phyloP scores from a whole-genome alignment of 306 rosid species.

The Gillenia trifoliata region DNA sequence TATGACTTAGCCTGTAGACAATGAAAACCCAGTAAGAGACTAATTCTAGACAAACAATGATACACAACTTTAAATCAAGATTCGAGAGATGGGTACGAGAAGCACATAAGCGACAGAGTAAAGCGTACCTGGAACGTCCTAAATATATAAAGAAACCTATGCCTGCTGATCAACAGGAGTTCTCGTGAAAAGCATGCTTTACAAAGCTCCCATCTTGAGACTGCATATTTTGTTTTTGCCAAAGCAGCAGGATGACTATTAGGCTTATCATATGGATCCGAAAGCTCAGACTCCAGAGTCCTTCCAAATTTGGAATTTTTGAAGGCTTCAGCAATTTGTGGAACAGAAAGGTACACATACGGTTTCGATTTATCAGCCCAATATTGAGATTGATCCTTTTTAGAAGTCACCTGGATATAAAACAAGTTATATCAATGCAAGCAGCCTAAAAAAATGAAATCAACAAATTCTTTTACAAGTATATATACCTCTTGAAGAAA shows the following conservation, averaged over 20 bases:
- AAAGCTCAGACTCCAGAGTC: conserved; percentile 37
- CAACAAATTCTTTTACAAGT: not conserved
- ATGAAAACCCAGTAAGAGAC: not conserved
- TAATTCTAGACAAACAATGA: not conserved
- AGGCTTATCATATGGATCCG: conserved; percentile 49
- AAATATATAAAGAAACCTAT: conserved; percentile 73
- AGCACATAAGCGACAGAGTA: not conserved
- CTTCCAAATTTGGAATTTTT: conserved; percentile 53
- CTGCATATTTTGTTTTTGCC: conserved; percentile 53
- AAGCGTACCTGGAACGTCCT: conserved; percentile 73
- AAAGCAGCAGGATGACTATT: conserved; percentile 53
- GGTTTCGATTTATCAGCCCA: conserved; percentile 78
- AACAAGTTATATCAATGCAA: not conserved
- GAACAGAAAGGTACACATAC: conserved; percentile 49
- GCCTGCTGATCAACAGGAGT: conserved; percentile 51
- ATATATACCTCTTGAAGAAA: conserved; percentile 81
- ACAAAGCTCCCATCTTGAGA: conserved; percentile 45
- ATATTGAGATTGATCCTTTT: conserved; percentile 83
- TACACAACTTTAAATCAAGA: too few relatives aligned
- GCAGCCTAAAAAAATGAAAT: not conserved
- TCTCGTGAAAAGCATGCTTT: conserved; percentile 74
- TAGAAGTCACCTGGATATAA: conserved; percentile 68
- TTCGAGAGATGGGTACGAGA: not conserved
- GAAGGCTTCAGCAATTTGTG: conserved; percentile 68
- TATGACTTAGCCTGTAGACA: not conserved